Evolutionary conservation across 768 basidiomycete genomes (phyloP).

Genomic region (Albatrellus ellisii): DNA sequence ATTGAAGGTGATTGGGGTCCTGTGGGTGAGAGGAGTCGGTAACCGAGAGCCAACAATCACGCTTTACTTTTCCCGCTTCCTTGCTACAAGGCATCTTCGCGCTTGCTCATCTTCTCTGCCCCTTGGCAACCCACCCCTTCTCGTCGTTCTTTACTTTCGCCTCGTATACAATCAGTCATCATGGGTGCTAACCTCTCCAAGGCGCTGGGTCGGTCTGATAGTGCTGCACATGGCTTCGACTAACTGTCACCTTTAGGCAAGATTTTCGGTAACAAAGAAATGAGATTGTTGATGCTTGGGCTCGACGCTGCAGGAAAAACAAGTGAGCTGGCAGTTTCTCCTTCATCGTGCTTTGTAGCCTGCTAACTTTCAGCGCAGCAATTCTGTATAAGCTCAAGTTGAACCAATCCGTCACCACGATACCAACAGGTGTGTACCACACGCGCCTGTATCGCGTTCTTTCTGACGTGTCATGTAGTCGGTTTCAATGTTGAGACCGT

Average conservation of each 20-base stretch:
- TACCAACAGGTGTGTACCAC: slow-evolving; percentile 68
- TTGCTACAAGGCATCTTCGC: not conserved
- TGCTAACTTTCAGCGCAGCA: slow-evolving; percentile 34
- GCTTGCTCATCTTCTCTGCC: not conserved
- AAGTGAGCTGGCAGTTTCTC: slow-evolving; percentile 40
- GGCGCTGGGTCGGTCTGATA: slow-evolving; percentile 44
- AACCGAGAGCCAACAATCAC: too few relatives aligned
- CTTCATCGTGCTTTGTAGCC: not conserved
- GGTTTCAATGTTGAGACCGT: slow-evolving; percentile 99
- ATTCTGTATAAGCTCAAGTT: slow-evolving; percentile 98
- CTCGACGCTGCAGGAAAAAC: slow-evolving; percentile 98
- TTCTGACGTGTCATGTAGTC: slow-evolving; percentile 31
- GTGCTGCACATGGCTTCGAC: slow-evolving; percentile 6
- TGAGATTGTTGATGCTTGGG: slow-evolving; percentile 94
- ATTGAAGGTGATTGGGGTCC: too few relatives aligned
- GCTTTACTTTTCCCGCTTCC: slow-evolving; percentile 1
- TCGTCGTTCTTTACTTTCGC: slow-evolving; percentile 52
- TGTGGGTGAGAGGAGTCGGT: too few relatives aligned
- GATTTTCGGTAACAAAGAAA: slow-evolving; percentile 98
- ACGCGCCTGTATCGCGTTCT: not conserved
- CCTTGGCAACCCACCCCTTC: slow-evolving; percentile 13
- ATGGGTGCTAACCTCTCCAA: slow-evolving; percentile 89
- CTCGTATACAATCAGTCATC: slow-evolving; percentile 22
- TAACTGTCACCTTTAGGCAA: slow-evolving; percentile 42
- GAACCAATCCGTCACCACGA: slow-evolving; percentile 97